Conservation (phyloP, 371 early-diverging fungal genomes). For the Haplosporangium sp. region DNA sequence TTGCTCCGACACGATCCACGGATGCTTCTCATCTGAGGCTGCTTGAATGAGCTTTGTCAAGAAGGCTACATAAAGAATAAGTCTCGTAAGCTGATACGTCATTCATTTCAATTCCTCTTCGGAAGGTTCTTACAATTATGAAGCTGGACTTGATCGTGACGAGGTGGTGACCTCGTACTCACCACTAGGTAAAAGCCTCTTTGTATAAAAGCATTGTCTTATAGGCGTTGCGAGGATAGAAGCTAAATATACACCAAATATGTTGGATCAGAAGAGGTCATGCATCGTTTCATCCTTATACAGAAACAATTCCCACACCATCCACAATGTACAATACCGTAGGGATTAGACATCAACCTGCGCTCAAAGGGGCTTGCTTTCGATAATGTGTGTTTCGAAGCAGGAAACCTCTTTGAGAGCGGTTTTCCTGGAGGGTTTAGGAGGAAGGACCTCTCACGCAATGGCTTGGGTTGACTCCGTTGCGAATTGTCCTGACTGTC, state of each 20-base stretch:
- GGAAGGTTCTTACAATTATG: no score
- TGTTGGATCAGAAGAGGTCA: background rate
- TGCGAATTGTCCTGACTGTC: no score
- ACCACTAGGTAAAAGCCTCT: constrained; percentile 36
- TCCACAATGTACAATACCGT: constrained; percentile 12
- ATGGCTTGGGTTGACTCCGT: no score
- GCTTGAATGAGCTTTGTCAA: constrained; percentile 48
- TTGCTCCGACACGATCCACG: constrained; percentile 46
- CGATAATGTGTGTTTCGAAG: no score
- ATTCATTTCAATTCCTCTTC: no score
- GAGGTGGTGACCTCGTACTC: background rate
- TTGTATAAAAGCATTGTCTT: constrained; percentile 37
- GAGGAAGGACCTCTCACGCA: no score
- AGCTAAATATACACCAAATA: constrained; percentile 5
- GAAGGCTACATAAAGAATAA: constrained; percentile 32
- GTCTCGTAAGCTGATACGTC: no score
- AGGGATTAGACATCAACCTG: constrained; percentile 28
- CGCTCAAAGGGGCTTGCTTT: constrained; percentile 17
- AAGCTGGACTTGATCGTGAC: no score
- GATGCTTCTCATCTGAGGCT: background rate
- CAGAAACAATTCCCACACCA: background rate
- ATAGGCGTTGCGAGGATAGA: constrained; percentile 32
- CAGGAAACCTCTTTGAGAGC: no score
- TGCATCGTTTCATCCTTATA: background rate
- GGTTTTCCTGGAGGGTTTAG: no score